Base-by-base conservation (phyloP, 129 eudicot genomes). In the Flaveria trinervia region DNA sequence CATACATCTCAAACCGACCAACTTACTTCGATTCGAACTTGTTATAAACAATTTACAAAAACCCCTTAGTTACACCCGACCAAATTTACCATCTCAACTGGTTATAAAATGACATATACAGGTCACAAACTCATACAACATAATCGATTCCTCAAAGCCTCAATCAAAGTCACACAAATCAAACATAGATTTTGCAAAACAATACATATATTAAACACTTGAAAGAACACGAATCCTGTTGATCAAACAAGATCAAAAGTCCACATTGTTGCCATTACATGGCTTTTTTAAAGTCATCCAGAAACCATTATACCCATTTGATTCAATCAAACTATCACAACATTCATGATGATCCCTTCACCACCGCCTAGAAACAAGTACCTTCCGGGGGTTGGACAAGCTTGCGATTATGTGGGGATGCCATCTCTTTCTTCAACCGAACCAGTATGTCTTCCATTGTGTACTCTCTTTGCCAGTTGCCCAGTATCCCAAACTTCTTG, bases 351-450 rank as follows among this genome's bases (percentile, higher is more conserved):
- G 60, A 25, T 26, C 50, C 25, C 30, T 73, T 66, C 52, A 30
- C 23, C 20, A 4, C 23, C n/a, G 3, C 36, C 86, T 88, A 88
- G 79, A 83, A 88, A 73, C 25, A 76, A 70, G 88, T 88, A 17
- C 93, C 93, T 79, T 88, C 93, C 0, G 93, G 93, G 10, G 93
- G 93, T 75, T 88, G 93, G 72, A 88, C 93, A 22, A 88, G 90
- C 81, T 88, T 88, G 36, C 93, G 90, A 71, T 88, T 88, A 65
- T 88, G 88, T 14, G 86, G 85, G 16, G 90, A 71, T 8, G 90
- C 93, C 93, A 88, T 88, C 67, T 88, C 90, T 67, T 88, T 88
- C 83, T 81, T 86, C 78, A 88, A 81, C 59, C 88, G 93, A 39
- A 83, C 77, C 69, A 88, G 76, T 70, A 88, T 86, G 23, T 86